Evolutionary conservation across 495 filamentous ascomycete genomes (phyloP), one percentile per base, ranked within the genome.

Genomic region (Daldinia grandis): DNA sequence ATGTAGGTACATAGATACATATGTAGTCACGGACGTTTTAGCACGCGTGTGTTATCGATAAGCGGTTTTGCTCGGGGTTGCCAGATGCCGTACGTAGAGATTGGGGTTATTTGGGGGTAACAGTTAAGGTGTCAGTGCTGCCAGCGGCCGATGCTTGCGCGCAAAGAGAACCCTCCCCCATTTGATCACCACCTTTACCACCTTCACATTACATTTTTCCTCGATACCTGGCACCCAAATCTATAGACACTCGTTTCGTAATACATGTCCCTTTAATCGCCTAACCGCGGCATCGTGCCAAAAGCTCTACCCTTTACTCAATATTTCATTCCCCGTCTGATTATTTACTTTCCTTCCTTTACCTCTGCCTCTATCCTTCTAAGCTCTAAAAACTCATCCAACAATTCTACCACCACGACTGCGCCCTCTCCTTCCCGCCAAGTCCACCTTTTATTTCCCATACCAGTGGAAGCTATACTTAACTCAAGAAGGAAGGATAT

Each of bases 141-240:
- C 21, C 38, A 64, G 64, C 51, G 42, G 54, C 58, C 44, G 56
- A 40, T 56, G 49, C 64, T 66, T 61, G 70, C 65, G 70, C 70
- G 65, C 65, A 73, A 69, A 68, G 65, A 50, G 51, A 65, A 68
- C 51, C 60, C 50, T 55, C 51, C 60, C 65, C 70, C 65, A 73
- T 73, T 66, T 73, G 61, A 55, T 68, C 70, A 68, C 33, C 64
- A 73, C 69, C 59, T 66, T 53, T 53, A 40, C 37, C 37, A 40
- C 42, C 42, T 47, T 47, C 24, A 47, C 42, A 47, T 21, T 30
- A 53, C 44, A n/a, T 62, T 59, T 54, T 44, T 61, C 38, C 40
- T 69, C 65, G 47, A 69, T 44, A 65, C 37, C 53, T 72, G 27
- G 25, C 65, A 73, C 70, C 61, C 70, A 73, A 73, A 57, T 58